Percentiles rank a stretch among this genome's conserved stretches.
phyloP scores from a whole-genome alignment of 495 filamentous ascomycete genomes.

The Penicillium antarcticum region DNA sequence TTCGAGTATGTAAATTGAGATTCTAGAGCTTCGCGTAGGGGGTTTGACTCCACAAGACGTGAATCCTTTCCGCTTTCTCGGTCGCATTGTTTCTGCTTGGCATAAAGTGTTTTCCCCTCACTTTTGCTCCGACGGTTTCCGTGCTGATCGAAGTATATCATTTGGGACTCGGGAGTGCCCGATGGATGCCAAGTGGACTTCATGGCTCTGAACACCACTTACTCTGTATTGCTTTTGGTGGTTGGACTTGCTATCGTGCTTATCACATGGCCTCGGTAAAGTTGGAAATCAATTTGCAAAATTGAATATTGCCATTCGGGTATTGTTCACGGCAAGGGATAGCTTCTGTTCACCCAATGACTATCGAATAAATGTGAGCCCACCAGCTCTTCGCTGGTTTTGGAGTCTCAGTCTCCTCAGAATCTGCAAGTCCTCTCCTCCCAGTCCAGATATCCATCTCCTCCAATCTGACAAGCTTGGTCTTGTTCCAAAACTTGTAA shows the following conservation, averaged over 20 bases:
- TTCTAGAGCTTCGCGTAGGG: too few relatives aligned
- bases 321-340: background rate
- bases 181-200: background rate
- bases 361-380: conserved; percentile 15
- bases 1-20: background rate
- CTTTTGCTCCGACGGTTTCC: conserved; percentile 23
- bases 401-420: conserved; percentile 5
- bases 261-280: background rate
- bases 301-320: too few relatives aligned
- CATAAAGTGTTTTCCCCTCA: conserved; percentile 3
- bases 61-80: too few relatives aligned
- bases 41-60: too few relatives aligned
- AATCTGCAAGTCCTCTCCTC: conserved; percentile 35
- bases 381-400: conserved; percentile 12
- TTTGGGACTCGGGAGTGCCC: background rate
- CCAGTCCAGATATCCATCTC: conserved; percentile 63
- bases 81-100: background rate
- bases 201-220: background rate
- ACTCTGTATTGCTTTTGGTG: too few relatives aligned
- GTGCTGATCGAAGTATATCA: conserved; percentile 1
- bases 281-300: too few relatives aligned
- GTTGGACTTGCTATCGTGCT: background rate
- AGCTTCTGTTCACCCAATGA: conserved; percentile 21
- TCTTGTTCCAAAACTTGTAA: conserved; percentile 60
- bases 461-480: conserved; percentile 44